phyloP scores from a whole-genome alignment of 2,329 filamentous ascomycete species.

The Scortechinia acanthostroma region DNA sequence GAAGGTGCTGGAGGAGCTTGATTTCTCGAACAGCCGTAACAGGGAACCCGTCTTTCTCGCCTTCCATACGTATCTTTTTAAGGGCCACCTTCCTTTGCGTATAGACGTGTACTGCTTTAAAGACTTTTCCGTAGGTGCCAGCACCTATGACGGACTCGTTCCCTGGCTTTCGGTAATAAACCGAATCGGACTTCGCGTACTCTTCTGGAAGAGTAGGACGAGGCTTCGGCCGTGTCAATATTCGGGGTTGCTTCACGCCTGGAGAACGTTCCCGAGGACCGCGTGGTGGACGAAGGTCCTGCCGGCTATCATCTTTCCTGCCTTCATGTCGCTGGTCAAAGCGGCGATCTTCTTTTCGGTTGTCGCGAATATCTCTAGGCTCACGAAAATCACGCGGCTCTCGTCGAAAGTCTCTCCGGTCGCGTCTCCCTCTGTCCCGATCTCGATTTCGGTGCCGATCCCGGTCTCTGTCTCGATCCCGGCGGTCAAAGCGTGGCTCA shows the following conservation, averaged over 20 bases:
- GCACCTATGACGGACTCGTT: conserved; percentile 95
- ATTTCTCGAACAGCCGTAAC: conserved; percentile 88
- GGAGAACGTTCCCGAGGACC: conserved; percentile 29
- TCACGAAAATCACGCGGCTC: not conserved
- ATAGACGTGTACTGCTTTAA: conserved; percentile 89
- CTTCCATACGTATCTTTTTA: conserved; percentile 90
- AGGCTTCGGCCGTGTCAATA: conserved; percentile 58
- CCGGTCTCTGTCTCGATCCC: conserved; percentile 10
- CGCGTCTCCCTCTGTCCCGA: not conserved
- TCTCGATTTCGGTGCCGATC: conserved; percentile 8
- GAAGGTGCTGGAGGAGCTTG: conserved; percentile 80
- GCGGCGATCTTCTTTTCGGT: not conserved
- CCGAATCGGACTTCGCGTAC: conserved; percentile 73
- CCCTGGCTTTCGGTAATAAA: conserved; percentile 92
- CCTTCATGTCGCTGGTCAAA: not conserved
- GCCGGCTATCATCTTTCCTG: conserved; percentile 8
- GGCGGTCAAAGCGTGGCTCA: conserved; percentile 20
- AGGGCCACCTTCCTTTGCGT: conserved; percentile 76
- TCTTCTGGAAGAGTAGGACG: conserved; percentile 67
- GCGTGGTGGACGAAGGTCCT: conserved; percentile 19
- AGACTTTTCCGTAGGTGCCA: conserved; percentile 91
- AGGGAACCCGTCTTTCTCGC: conserved; percentile 82
- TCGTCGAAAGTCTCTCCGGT: not conserved
- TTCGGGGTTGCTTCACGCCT: conserved; percentile 34
- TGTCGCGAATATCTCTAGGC: not conserved